Base-by-base conservation (phyloP, 1,284 basidiomycete genomes). In the Boletellus sp. region DNA sequence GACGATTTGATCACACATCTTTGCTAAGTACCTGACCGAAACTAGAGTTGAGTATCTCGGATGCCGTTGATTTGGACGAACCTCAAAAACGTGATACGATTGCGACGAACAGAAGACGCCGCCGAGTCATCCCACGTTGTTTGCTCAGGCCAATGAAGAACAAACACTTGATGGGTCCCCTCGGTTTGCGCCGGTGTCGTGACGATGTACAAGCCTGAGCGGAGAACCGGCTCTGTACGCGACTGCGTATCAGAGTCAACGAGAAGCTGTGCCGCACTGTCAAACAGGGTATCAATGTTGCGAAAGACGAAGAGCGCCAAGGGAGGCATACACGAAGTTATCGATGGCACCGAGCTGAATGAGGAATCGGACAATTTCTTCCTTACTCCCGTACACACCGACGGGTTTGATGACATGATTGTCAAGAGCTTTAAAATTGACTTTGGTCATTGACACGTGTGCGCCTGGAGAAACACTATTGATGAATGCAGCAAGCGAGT, bases 41-140 rank as follows among this genome's bases (percentile, higher is more conserved):
- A 41, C n/a, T 16, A 8, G 10, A 22, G 2, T 20, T n/a, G 1
- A 4, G 22, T 8, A 20, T 11, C 13, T 19, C 17, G 0, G 21
- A 33, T 4, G 36, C 4, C 33, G 22, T 41, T 2, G 1, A 39
- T 13, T 8, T 8, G 7, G 16, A 45, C 63, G n/a, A 52, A 79
- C 81, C 80, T 61, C 76, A 84, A 80, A 53, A 84, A 83, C 0
- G 78, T 81, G 5, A 78, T 63, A 10, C 80, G 68, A 58, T 81
- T 83, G 1, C 75, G 68, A 20, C 67, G 56, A 32, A 78, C 69
- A 4, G 77, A 67, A 0, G 71, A 66, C 1, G 63, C 42, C 0
- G 74, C 72, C 25, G 69, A 63, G 57, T 81, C 77, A 23, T 76
- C 63, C 81, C 82, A 84, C 0, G 80, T 83, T 0, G 66, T 69